Conservation (phyloP, 2,329 filamentous ascomycete species). For the Apiospora arundinis region DNA sequence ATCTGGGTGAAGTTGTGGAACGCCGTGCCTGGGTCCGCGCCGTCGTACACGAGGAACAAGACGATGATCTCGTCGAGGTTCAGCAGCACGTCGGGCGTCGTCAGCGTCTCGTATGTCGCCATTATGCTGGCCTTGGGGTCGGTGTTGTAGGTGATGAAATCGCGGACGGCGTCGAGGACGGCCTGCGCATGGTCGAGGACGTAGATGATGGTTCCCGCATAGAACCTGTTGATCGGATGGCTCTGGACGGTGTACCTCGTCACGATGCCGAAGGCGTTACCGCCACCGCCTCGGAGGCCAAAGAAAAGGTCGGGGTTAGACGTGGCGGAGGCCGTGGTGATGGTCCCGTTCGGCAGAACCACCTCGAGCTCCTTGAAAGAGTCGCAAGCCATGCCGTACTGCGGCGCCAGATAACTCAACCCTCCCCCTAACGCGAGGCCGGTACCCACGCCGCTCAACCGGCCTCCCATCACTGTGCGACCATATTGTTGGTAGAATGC, state of each 20-base stretch:
- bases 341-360: conserved; percentile 36
- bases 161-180: conserved; percentile 36
- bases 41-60: conserved; percentile 45
- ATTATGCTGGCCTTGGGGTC: conserved; percentile 43
- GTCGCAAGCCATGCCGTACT: conserved; percentile 38
- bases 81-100: conserved; percentile 36
- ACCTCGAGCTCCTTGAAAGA: conserved; percentile 38
- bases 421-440: conserved; percentile 36
- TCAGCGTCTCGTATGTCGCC: conserved; percentile 41
- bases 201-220: conserved; percentile 38
- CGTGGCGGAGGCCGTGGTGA: conserved; percentile 31
- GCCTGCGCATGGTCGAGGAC: conserved; percentile 35
- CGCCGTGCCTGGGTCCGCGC: conserved; percentile 37
- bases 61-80: conserved; percentile 41
- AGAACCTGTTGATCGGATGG: conserved; percentile 34
- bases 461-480: conserved; percentile 36
- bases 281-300: conserved; percentile 35
- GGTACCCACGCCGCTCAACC: conserved; percentile 35
- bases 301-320: conserved; percentile 38
- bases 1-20: conserved; percentile 43
- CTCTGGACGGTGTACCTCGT: conserved; percentile 35
- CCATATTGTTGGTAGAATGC: conserved; percentile 28
- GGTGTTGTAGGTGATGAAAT: conserved; percentile 41
- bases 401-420: conserved; percentile 36
- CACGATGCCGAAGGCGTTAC: conserved; percentile 37